These are phyloP conservation scores for Medicago truncatula DNA, from an alignment of 306 rosid species.

Conservation along the genomic window MtrunA17r5.0-ANR NC_053044.1:35311501-35312000, in stretches of 20 bases:
- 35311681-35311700: slow-evolving; percentile 8
- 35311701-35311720: background rate
- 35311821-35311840: background rate
- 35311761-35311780: slow-evolving; percentile 20
- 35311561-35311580: background rate
- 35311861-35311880: slow-evolving; percentile 36
- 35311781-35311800: slow-evolving; percentile 13
- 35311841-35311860: slow-evolving; percentile 28
- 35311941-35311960: background rate
- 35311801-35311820: background rate
- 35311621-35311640: background rate
- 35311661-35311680: slow-evolving; percentile 8
- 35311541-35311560: slow-evolving; percentile 22
- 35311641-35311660: background rate
- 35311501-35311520: slow-evolving; percentile 25
- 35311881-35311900: background rate
- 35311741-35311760: background rate
- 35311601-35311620: background rate
- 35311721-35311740: slow-evolving; percentile 3
- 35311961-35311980: background rate
- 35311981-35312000: background rate
- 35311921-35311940: background rate
- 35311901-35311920: slow-evolving; percentile 8
- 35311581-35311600: slow-evolving; percentile 23
- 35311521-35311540: slow-evolving; percentile 28